Conservation (phyloP, 83 land plant genomes). For the Isoetes engelmannii region DNA sequence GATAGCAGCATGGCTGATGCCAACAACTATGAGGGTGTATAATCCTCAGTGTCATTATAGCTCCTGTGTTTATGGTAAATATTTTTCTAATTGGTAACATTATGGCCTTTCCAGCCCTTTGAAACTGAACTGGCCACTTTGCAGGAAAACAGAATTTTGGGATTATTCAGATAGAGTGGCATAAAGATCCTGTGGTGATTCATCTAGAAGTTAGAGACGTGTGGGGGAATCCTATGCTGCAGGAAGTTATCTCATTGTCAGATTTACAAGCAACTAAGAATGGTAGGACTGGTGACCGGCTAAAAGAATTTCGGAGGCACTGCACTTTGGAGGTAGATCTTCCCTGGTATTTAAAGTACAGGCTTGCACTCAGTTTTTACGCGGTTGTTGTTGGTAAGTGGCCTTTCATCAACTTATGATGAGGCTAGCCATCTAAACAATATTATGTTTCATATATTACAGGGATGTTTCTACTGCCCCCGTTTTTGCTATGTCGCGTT, state of each 20-base stretch:
- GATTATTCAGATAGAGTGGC: conserved; percentile 68
- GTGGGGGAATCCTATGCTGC: conserved; percentile 43
- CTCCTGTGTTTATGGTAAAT: conserved; percentile 77
- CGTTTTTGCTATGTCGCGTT: too few species aligned
- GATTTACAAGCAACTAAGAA: conserved; percentile 34
- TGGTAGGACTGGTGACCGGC: not conserved
- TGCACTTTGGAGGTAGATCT: conserved; percentile 58
- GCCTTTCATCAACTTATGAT: too few species aligned
- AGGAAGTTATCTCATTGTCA: conserved; percentile 37
- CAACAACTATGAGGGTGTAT: conserved; percentile 63
- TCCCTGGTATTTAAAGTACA: conserved; percentile 56
- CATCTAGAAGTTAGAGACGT: conserved; percentile 50
- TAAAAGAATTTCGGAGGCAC: conserved; percentile 31
- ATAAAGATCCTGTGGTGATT: conserved; percentile 43
- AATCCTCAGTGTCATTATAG: conserved; percentile 39
- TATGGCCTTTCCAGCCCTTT: not conserved
- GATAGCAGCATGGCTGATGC: conserved; percentile 55
- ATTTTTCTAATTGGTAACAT: not conserved
- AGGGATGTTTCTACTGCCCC: too few species aligned
- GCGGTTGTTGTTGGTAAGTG: conserved; percentile 35
- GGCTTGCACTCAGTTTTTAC: conserved; percentile 39
- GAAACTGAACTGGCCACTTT: not conserved
- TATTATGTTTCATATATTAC: too few species aligned
- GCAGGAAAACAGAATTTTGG: conserved; percentile 79
- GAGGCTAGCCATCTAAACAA: too few species aligned